A percentile compares a stretch with the other conserved stretches of the same genome.
These are phyloP conservation scores for Aspergillus bridgeri DNA, from an alignment of 495 filamentous ascomycete genomes.

Conservation along the genomic window DNA sequence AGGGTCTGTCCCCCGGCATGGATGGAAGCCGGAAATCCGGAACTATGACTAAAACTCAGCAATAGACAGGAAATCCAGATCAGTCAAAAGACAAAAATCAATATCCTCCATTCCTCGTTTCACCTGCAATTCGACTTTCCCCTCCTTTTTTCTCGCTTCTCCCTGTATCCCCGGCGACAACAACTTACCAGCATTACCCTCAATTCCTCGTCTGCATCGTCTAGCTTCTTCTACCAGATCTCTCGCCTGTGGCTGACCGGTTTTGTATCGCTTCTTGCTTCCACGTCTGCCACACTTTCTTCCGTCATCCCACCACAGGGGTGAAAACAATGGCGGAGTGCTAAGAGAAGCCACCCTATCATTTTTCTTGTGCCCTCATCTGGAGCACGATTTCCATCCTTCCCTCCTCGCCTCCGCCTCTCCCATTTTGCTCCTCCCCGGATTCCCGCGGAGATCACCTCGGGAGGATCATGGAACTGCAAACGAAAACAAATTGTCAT, in stretches of 20 bases:
- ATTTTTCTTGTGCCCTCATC: neutral
- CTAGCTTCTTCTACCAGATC: neutral
- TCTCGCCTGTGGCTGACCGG: neutral
- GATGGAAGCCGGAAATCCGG: no score
- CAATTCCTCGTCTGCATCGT: neutral
- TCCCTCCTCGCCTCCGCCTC: neutral
- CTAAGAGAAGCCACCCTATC: neutral
- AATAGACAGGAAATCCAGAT: neutral
- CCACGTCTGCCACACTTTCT: conserved; percentile 10
- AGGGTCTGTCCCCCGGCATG: no score
- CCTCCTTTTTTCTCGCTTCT: neutral
- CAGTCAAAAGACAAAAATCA: neutral
- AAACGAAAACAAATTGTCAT: conserved; percentile 19
- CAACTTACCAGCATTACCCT: neutral
- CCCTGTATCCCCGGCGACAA: neutral
- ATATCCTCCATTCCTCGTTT: neutral
- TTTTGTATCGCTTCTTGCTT: neutral
- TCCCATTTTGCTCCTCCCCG: neutral
- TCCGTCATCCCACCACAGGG: neutral
- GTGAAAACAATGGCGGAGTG: conserved; percentile 1
- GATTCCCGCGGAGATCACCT: neutral
- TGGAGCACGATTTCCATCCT: neutral
- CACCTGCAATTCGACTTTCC: neutral
- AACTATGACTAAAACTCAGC: no score
- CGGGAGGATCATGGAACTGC: conserved; percentile 13